Evolutionary conservation across 2,329 filamentous ascomycete genomes (phyloP).

Genomic region (Monosporascus sp.): DNA sequence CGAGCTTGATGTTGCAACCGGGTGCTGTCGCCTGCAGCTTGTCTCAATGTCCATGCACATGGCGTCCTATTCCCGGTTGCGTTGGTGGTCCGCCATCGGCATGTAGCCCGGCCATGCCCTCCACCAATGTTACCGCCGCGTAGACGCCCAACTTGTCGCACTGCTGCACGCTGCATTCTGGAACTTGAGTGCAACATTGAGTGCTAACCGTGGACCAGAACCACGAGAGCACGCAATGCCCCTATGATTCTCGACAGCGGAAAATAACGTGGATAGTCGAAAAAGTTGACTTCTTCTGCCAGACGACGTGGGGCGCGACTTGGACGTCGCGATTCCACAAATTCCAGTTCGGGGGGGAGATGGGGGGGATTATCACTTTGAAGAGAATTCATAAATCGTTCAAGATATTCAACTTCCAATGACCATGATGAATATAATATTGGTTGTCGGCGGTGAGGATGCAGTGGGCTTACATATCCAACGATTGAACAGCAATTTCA

Average conservation of each 20-base stretch:
- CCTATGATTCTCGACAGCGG: background rate
- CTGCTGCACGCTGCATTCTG: constrained; percentile 19
- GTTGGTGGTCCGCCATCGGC: constrained; percentile 7
- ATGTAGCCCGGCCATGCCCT: constrained; percentile 6
- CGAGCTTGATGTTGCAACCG: constrained; percentile 9
- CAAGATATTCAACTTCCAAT: too few species aligned
- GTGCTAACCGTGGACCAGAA: background rate
- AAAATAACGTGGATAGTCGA: background rate
- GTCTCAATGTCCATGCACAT: constrained; percentile 3
- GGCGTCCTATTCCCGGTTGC: background rate
- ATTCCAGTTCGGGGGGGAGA: too few species aligned
- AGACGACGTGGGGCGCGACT: too few species aligned
- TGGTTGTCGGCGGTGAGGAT: too few species aligned
- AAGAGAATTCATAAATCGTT: too few species aligned
- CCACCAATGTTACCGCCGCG: constrained; percentile 8
- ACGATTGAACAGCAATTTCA: too few species aligned
- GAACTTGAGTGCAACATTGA: constrained; percentile 1
- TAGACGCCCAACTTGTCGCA: constrained; percentile 19
- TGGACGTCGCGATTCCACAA: too few species aligned
- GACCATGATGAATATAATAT: too few species aligned
- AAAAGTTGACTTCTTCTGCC: too few species aligned
- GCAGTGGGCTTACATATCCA: too few species aligned
- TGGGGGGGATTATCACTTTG: too few species aligned
- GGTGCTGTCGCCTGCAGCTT: background rate
- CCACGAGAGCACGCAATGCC: background rate